Evolutionary conservation across 2,329 filamentous ascomycete species (phyloP), one percentile per base, ranked within the genome.

Genomic region (Fusarium devonianum): DNA sequence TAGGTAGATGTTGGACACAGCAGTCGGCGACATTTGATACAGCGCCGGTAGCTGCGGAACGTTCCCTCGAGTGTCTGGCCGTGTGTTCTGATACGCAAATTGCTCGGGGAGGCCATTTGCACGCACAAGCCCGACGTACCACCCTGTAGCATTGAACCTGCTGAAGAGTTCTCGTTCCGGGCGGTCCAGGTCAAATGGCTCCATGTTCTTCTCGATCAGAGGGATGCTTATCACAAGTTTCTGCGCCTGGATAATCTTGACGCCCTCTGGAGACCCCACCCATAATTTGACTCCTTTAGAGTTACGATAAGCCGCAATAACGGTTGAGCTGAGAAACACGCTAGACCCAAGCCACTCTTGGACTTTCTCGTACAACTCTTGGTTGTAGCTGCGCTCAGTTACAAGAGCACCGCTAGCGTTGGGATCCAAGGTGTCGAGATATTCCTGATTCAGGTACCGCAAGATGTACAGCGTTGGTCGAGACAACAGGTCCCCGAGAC

Each of bases 11-110:
- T 30, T 36, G 4, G 21, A 28, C 2, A 49, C 44, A 9, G 19
- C 13, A 11, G 57, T 60, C 6, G 57, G 50, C 1, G 57, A 60
- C 38, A 60, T 60, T 19, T 60, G 54, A n/a, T 58, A 60, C 8
- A 60, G 38, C 2, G 54, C 29, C 3, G 57, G 57, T 0, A 58
- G 34, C 12, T 52, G 30, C 1, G 57, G 57, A 0, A 58, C 18
- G 30, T 60, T 58, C 37, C 32, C 23, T 2, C 6, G 41, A 5
- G 54, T 50, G 40, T 60, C 48, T 12, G 40, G 29, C 4, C 49
- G 54, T 2, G 57, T 55, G 14, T 60, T 60, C 39, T 60, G 57
- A 38, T 56, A 58, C 9, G 38, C 48, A 25, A 52, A 56, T 35
- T 37, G 35, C 10, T 36, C 26, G 3, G 57, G 51, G 1, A 60